Base-by-base conservation (phyloP, 768 basidiomycete species). In the Termitomyces sp. region DNA sequence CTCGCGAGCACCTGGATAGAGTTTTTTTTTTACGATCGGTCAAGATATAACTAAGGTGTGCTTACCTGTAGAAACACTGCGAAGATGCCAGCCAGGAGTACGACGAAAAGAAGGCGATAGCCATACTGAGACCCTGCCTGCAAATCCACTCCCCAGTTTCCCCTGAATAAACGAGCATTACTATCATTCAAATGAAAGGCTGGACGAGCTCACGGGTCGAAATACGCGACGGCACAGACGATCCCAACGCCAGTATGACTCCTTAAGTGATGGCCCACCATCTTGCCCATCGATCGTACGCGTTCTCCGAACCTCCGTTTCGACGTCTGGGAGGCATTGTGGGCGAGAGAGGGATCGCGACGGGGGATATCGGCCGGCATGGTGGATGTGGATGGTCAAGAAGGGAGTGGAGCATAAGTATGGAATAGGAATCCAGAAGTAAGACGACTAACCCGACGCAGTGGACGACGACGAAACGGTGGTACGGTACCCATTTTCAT, bases 101-200 rank as follows among this genome's bases (percentile, higher is more conserved):
- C 88, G 16, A 92, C 80, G 73, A 96, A 96, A 35, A 98, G 82
- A 15, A 96, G 79, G 62, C 83, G 84, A 74, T 96, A 97, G 0
- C 96, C 94, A 70, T 83, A 96, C 59, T 87, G 72, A 20, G 90
- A 90, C 11, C 94, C 94, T 1, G 94, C 94, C 73, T 92, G 89
- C 8, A 96, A 77, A 75, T 95, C 94, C 16, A 94, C 93, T 18
- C 89, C 86, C 94, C 93, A 94, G 69, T 95, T 96, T 33, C 93
- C 91, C 20, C 88, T 89, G 53, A 16, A 53, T 52, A 3, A n/a
- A 44, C 28, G 15, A 7, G 11, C 7, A 24, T 53, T 52, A 58
- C 22, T 55, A 18, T 11, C 15, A 20, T n/a, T 24, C 15, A 13
- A 28, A n/a, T 18, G 40, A 32, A 24, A 56, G 33, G n/a, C 7